Percentiles rank a stretch among this genome's conserved stretches.
Evolutionary conservation across 345 rosid species (phyloP).

Genomic region (Crucihimalaya himalaica): DNA sequence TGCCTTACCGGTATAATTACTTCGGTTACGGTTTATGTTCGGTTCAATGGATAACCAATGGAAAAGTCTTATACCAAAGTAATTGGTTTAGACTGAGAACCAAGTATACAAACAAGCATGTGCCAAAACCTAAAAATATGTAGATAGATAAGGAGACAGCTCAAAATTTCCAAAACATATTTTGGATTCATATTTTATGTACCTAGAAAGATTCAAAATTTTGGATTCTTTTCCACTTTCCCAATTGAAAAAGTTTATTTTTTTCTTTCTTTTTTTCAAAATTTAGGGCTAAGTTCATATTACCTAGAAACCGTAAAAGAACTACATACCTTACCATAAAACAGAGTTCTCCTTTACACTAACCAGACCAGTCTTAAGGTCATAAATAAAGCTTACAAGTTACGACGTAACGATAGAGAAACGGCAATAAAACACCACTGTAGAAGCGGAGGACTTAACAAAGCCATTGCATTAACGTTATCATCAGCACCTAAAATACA

Average conservation of each 20-base stretch:
- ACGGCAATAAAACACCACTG: background rate
- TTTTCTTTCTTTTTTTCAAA: background rate
- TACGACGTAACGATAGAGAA: slow-evolving; percentile 15
- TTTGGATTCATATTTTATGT: no score
- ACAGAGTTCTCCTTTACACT: background rate
- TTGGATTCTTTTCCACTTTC: background rate
- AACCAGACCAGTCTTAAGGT: background rate
- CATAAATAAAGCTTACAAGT: slow-evolving; percentile 10
- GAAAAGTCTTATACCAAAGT: background rate
- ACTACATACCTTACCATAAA: background rate
- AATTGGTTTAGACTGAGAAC: background rate
- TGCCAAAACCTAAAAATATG: no score
- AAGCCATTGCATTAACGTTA: slow-evolving; percentile 20
- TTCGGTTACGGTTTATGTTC: background rate
- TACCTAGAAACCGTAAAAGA: background rate
- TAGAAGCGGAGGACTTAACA: background rate
- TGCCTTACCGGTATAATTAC: background rate
- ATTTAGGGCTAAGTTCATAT: background rate
- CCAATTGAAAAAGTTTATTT: no score
- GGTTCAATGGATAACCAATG: background rate
- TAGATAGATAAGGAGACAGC: no score
- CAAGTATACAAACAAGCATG: background rate
- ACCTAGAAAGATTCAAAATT: background rate
- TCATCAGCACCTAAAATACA: slow-evolving; percentile 31
- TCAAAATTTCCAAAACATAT: no score